These are phyloP conservation scores for Earliella scabrosa DNA, from an alignment of 1,284 basidiomycete genomes.

Conservation along the genomic window DNA sequence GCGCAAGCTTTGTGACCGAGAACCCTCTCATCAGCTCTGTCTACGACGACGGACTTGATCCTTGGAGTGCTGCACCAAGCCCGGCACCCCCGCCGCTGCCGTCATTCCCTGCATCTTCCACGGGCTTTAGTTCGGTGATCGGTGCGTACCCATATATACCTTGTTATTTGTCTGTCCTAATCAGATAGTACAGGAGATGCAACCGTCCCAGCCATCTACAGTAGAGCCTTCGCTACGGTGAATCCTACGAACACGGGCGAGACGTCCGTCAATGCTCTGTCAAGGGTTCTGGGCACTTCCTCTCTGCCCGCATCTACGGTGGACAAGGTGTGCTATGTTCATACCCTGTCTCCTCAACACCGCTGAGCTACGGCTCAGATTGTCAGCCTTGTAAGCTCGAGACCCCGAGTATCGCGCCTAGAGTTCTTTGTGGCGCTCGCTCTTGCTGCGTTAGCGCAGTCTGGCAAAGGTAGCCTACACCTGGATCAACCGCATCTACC, in stretches of 20 bases:
- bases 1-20: slow-evolving; percentile 74
- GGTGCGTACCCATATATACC: slow-evolving; percentile 50
- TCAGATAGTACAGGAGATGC: slow-evolving; percentile 61
- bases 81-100: slow-evolving; percentile 68
- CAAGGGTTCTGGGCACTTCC: slow-evolving; percentile 77
- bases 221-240: slow-evolving; percentile 71
- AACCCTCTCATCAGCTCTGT: slow-evolving; percentile 77
- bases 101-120: slow-evolving; percentile 42
- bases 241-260: slow-evolving; percentile 72
- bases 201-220: slow-evolving; percentile 80
- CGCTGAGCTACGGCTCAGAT: slow-evolving; percentile 52
- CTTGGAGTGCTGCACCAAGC: slow-evolving; percentile 84
- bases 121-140: slow-evolving; percentile 71
- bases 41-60: slow-evolving; percentile 81
- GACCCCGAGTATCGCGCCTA: slow-evolving; percentile 76
- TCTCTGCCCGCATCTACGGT: slow-evolving; percentile 79
- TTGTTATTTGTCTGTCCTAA: not conserved
- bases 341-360: not conserved
- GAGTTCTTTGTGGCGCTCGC: slow-evolving; percentile 91
- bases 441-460: slow-evolving; percentile 84
- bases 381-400: slow-evolving; percentile 79
- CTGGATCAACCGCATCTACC: not conserved
- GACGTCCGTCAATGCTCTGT: slow-evolving; percentile 80
- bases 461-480: slow-evolving; percentile 62
- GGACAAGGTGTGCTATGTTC: slow-evolving; percentile 64